Conservation (phyloP, 2,329 filamentous ascomycete genomes). For the Gyromitra esculenta region DNA sequence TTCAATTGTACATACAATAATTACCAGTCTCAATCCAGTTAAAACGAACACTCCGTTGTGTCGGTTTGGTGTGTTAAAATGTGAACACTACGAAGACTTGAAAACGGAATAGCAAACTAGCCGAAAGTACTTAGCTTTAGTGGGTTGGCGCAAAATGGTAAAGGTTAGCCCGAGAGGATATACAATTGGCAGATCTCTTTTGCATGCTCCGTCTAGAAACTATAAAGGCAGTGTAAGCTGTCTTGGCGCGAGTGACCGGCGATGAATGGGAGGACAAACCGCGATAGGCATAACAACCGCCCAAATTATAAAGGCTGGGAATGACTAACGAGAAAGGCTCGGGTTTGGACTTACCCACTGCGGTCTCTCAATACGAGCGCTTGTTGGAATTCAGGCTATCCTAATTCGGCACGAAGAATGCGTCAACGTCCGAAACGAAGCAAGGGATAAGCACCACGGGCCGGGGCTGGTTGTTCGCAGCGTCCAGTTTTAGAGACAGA, state of each 20-base stretch:
- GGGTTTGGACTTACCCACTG: background rate
- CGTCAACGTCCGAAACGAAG: background rate
- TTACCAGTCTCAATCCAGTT: too few relatives aligned
- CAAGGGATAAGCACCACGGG: background rate
- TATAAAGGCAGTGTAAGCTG: background rate
- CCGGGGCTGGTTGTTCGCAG: background rate
- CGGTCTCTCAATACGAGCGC: background rate
- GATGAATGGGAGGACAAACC: background rate
- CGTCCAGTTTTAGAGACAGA: background rate
- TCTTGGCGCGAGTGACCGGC: constrained; percentile 18
- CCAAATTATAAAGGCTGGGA: background rate
- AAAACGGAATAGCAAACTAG: too few relatives aligned
- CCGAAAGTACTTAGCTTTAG: too few relatives aligned
- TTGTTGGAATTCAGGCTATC: background rate
- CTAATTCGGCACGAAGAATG: constrained; percentile 19
- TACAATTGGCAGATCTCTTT: too few relatives aligned
- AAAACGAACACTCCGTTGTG: too few relatives aligned
- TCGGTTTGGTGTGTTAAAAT: too few relatives aligned
- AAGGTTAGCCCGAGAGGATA: too few relatives aligned
- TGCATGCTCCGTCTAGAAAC: background rate
- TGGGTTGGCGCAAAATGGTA: too few relatives aligned
- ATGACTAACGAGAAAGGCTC: too few relatives aligned
- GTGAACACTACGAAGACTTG: too few relatives aligned
- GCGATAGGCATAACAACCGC: background rate
- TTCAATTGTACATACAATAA: too few relatives aligned